Percentiles rank a stretch among this genome's conserved stretches.
phyloP scores from a whole-genome alignment of 805 yeast species.

The Saccharomycopsis fermentans region DNA sequence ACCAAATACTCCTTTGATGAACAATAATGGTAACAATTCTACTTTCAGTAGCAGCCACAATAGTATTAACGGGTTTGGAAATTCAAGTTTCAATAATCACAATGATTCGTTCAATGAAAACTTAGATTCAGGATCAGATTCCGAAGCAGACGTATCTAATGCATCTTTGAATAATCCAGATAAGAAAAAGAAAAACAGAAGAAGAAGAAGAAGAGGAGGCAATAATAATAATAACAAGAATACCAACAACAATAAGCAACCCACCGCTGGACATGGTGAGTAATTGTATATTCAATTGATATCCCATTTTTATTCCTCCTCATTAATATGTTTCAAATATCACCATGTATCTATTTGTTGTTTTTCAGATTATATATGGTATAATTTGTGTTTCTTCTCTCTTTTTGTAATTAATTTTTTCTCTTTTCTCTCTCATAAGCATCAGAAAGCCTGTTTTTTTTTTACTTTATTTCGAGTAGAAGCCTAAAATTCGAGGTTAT shows the following conservation, averaged over 20 bases:
- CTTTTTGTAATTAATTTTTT: no score
- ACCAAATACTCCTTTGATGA: background rate
- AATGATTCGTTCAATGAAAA: background rate
- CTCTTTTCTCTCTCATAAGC: no score
- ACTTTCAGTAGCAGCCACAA: background rate
- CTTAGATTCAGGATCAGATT: background rate
- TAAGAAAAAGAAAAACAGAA: slow-evolving; percentile 9
- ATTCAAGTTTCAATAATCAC: background rate
- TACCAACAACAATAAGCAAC: background rate
- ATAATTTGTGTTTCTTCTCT: no score
- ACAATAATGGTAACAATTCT: background rate
- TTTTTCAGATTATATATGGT: no score
- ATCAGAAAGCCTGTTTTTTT: no score
- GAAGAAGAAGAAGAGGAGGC: slow-evolving; percentile 18
- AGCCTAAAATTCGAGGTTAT: no score
- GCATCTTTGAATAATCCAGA: slow-evolving; percentile 5
- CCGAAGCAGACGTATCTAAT: background rate
- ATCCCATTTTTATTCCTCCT: no score
- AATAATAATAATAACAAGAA: background rate
- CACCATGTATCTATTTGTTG: no score
- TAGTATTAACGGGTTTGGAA: background rate
- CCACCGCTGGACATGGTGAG: no score
- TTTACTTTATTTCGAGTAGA: no score
- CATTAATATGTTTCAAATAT: no score
- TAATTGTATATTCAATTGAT: no score